Evolutionary conservation across 345 rosid genomes (phyloP).

Genomic region (Populus deltoides): DNA sequence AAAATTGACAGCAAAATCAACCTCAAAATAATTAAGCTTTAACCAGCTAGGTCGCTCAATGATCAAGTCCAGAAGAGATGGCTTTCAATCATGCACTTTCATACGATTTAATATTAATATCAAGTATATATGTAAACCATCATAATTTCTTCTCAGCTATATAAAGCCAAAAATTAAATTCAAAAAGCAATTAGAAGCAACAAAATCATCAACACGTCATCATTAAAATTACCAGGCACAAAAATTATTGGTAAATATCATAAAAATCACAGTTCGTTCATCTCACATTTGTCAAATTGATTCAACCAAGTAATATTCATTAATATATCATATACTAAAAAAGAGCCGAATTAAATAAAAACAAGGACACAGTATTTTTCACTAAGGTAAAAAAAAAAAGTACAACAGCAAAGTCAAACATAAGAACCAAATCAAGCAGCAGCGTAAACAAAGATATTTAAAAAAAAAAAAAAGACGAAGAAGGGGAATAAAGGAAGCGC

Average conservation of each 20-base stretch:
- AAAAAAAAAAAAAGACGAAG: not conserved
- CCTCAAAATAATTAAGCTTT: not conserved
- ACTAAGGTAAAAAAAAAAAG: not conserved
- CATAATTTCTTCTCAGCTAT: not conserved
- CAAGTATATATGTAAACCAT: too few relatives aligned
- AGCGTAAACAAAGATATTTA: not conserved
- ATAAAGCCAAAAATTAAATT: not conserved
- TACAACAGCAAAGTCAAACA: not conserved
- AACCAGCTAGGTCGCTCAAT: not conserved
- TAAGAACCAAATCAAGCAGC: not conserved
- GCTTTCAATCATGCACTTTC: not conserved
- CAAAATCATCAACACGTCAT: not conserved
- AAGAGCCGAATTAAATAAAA: too few relatives aligned
- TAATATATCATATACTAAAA: too few relatives aligned
- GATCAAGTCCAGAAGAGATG: not conserved
- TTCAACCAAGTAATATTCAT: too few relatives aligned
- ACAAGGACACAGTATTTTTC: not conserved
- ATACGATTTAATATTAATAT: too few relatives aligned
- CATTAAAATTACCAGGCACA: too few relatives aligned
- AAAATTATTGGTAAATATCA: too few relatives aligned
- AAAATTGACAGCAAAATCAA: not conserved
- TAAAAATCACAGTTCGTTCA: too few relatives aligned
- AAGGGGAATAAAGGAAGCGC: conserved; percentile 34
- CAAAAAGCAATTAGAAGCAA: not conserved
- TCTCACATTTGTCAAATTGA: too few relatives aligned